phyloP scores from a whole-genome alignment of 2,329 filamentous ascomycete genomes.

The Massarina eburnea region DNA sequence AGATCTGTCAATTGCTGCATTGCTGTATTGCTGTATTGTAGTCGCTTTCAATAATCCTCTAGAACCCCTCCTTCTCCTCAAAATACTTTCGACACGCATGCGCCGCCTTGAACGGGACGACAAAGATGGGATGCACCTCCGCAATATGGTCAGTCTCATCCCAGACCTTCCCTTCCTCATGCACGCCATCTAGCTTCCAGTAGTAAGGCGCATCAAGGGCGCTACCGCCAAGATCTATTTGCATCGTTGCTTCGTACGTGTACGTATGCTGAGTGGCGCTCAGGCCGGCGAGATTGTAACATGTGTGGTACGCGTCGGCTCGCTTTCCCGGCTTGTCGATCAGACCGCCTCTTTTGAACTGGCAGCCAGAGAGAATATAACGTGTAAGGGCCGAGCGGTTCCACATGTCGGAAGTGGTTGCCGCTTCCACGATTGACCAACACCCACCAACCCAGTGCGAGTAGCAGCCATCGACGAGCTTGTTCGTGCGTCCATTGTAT shows the following conservation, averaged over 20 bases:
- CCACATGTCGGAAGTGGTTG: slow-evolving; percentile 63
- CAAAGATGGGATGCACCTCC: slow-evolving; percentile 80
- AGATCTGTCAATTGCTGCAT: neutral
- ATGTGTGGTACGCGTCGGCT: slow-evolving; percentile 89
- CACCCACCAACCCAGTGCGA: slow-evolving; percentile 97
- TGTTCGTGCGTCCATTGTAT: slow-evolving; percentile 92
- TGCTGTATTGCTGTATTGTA: neutral
- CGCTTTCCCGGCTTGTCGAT: slow-evolving; percentile 90
- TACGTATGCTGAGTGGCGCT: slow-evolving; percentile 75
- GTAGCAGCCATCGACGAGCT: slow-evolving; percentile 97
- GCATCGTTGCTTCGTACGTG: slow-evolving; percentile 46
- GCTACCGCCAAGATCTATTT: slow-evolving; percentile 26
- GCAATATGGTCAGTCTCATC: slow-evolving; percentile 70
- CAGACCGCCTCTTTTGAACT: slow-evolving; percentile 77
- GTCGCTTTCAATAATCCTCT: slow-evolving; percentile 17
- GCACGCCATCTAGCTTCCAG: slow-evolving; percentile 49
- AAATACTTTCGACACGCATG: slow-evolving; percentile 68
- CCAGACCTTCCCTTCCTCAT: slow-evolving; percentile 61
- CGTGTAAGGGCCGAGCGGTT: slow-evolving; percentile 81
- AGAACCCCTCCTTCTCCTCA: slow-evolving; percentile 60
- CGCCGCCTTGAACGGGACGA: slow-evolving; percentile 72
- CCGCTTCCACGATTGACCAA: slow-evolving; percentile 87
- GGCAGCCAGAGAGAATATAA: slow-evolving; percentile 89
- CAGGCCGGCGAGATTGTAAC: slow-evolving; percentile 85
- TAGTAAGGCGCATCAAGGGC: slow-evolving; percentile 46